Percentiles rank a stretch among this genome's conserved stretches.
Evolutionary conservation across 1,139 yeast species (phyloP).

Genomic region (Kodamaea alishanica): DNA sequence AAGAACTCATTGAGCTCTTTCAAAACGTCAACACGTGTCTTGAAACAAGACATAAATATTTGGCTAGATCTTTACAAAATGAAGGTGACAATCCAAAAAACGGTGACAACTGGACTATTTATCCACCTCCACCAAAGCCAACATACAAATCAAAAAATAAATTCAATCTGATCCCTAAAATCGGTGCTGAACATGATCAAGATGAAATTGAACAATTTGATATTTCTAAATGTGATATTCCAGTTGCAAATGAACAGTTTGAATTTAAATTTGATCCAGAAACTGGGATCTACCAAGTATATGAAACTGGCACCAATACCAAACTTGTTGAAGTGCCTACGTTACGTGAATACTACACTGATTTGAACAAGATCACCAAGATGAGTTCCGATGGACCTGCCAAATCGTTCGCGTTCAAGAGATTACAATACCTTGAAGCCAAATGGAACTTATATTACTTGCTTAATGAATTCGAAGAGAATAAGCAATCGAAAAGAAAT

Average conservation of each 20-base stretch:
- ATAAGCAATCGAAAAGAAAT: conserved; percentile 62
- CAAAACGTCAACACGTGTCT: conserved; percentile 69
- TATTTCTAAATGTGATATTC: conserved; percentile 58
- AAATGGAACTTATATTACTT: conserved; percentile 91
- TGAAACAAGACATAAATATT: conserved; percentile 73
- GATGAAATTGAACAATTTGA: conserved; percentile 49
- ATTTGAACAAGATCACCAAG: conserved; percentile 64
- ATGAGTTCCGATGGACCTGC: conserved; percentile 93
- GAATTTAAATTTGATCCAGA: conserved; percentile 53
- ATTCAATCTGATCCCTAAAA: conserved; percentile 49
- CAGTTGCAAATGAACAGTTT: conserved; percentile 50
- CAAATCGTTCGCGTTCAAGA: conserved; percentile 93
- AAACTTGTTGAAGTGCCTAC: conserved; percentile 65
- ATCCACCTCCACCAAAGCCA: conserved; percentile 94
- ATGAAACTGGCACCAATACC: conserved; percentile 32
- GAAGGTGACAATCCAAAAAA: conserved; percentile 84
- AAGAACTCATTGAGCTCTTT: conserved; percentile 68
- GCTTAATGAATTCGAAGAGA: conserved; percentile 89
- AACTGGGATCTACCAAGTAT: conserved; percentile 63
- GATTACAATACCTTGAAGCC: conserved; percentile 91
- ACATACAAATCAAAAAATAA: conserved; percentile 70
- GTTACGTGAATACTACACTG: conserved; percentile 77
- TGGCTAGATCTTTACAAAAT: conserved; percentile 65
- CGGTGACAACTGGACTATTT: conserved; percentile 63
- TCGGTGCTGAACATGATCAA: conserved; percentile 27